Evolutionary conservation across 2,329 filamentous ascomycete genomes (phyloP).

Genomic region (Coleophoma eucalyptorum): DNA sequence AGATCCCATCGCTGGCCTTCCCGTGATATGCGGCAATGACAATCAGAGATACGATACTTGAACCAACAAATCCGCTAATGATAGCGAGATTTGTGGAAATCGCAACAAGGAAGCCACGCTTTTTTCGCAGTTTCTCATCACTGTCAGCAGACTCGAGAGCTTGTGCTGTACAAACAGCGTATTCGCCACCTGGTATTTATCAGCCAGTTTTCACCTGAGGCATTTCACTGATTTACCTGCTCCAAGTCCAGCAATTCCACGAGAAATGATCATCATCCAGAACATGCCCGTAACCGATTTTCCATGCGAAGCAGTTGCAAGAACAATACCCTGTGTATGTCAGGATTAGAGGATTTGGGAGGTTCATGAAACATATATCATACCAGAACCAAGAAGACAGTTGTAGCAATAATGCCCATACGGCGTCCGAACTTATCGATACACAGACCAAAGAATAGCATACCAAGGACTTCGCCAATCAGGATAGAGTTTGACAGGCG

Average conservation of each 20-base stretch:
- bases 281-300: slow-evolving; percentile 32
- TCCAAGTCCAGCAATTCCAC: slow-evolving; percentile 40
- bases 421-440: slow-evolving; percentile 47
- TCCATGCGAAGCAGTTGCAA: slow-evolving; percentile 42
- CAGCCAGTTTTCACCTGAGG: background rate
- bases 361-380: background rate
- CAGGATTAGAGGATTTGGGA: background rate
- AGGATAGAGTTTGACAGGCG: slow-evolving; percentile 49
- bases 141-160: slow-evolving; percentile 52
- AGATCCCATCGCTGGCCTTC: slow-evolving; percentile 37
- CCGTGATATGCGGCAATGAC: slow-evolving; percentile 45
- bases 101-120: slow-evolving; percentile 52
- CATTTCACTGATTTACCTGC: slow-evolving; percentile 21
- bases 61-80: slow-evolving; percentile 47
- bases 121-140: slow-evolving; percentile 35
- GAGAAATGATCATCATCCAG: slow-evolving; percentile 38
- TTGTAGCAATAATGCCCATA: slow-evolving; percentile 43
- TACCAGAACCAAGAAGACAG: slow-evolving; percentile 33
- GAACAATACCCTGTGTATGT: slow-evolving; percentile 23
- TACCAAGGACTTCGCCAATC: slow-evolving; percentile 50
- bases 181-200: slow-evolving; percentile 32
- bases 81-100: slow-evolving; percentile 47
- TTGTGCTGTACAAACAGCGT: slow-evolving; percentile 45
- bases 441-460: slow-evolving; percentile 45
- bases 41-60: slow-evolving; percentile 44